Conservation (phyloP, 2,329 filamentous ascomycete species). For the Diaporthe aspalathi region DNA sequence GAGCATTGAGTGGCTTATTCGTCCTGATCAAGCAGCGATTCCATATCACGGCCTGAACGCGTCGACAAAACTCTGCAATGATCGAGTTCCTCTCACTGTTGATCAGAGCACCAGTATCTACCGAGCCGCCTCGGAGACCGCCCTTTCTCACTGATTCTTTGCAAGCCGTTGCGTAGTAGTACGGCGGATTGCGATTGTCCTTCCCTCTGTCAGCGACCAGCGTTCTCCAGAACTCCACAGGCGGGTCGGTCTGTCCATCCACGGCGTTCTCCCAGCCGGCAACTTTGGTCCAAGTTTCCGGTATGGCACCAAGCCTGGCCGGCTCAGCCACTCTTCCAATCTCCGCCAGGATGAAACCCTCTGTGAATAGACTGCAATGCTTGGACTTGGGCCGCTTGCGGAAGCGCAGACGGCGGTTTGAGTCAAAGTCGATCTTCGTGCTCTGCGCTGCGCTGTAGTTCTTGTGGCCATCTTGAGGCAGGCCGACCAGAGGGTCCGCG, state of each 20-base stretch:
- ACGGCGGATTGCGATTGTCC: slow-evolving; percentile 43
- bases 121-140: slow-evolving; percentile 40
- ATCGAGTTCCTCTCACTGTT: slow-evolving; percentile 45
- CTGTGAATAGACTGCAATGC: slow-evolving; percentile 48
- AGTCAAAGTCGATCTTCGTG: not conserved
- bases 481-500: slow-evolving; percentile 51
- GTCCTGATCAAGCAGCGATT: slow-evolving; percentile 44
- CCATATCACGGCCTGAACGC: slow-evolving; percentile 46
- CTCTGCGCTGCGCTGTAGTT: slow-evolving; percentile 46
- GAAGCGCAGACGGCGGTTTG: slow-evolving; percentile 37
- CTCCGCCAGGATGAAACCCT: slow-evolving; percentile 47
- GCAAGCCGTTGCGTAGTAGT: slow-evolving; percentile 45
- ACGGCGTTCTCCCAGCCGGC: slow-evolving; percentile 36
- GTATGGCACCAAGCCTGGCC: not conserved
- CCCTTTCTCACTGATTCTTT: slow-evolving; percentile 44
- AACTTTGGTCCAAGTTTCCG: slow-evolving; percentile 12
- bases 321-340: slow-evolving; percentile 38
- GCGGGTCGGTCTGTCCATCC: slow-evolving; percentile 38
- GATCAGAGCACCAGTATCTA: slow-evolving; percentile 43
- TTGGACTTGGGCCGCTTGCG: slow-evolving; percentile 40
- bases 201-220: slow-evolving; percentile 44
- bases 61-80: slow-evolving; percentile 44
- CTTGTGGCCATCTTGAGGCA: slow-evolving; percentile 42
- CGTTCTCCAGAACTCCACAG: slow-evolving; percentile 45
- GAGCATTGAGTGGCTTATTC: not conserved